Percentiles rank a stretch among this genome's conserved stretches.
phyloP scores from a whole-genome alignment of 176 grass and related monocot species.

The Oryza meridionalis region DNA sequence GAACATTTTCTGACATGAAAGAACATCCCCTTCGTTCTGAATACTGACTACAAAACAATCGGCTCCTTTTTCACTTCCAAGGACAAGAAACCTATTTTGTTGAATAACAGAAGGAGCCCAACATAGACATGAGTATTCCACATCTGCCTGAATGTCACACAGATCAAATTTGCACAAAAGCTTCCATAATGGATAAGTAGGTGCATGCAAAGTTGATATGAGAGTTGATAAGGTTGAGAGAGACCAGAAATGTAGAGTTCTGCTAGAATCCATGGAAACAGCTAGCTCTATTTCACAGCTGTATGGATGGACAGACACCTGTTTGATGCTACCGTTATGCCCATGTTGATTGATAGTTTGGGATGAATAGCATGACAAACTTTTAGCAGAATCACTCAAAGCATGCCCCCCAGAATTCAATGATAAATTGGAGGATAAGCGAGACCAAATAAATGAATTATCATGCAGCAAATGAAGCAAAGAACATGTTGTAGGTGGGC shows the following conservation, averaged over 20 bases:
- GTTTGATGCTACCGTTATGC: constrained; percentile 71
- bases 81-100: constrained; percentile 72
- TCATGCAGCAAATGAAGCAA: constrained; percentile 80
- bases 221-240: constrained; percentile 74
- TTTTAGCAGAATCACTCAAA: constrained; percentile 48
- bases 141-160: constrained; percentile 47
- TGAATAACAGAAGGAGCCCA: constrained; percentile 76
- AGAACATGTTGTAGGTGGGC: constrained; percentile 68
- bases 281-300: constrained; percentile 69
- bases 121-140: constrained; percentile 72
- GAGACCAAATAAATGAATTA: constrained; percentile 56
- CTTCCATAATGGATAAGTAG: constrained; percentile 73
- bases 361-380: constrained; percentile 45
- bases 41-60: constrained; percentile 74
- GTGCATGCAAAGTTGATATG: constrained; percentile 49
- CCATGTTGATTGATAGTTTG: constrained; percentile 65
- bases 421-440: constrained; percentile 45
- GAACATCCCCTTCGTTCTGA: constrained; percentile 42
- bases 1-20: constrained; percentile 71
- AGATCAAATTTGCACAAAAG: constrained; percentile 68
- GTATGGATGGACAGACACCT: constrained; percentile 71
- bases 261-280: constrained; percentile 87
- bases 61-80: constrained; percentile 70
- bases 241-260: constrained; percentile 82
- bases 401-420: constrained; percentile 46